Evolutionary conservation across 2,329 filamentous ascomycete species (phyloP).

Genomic region (Pseudogymnoascus sp.): DNA sequence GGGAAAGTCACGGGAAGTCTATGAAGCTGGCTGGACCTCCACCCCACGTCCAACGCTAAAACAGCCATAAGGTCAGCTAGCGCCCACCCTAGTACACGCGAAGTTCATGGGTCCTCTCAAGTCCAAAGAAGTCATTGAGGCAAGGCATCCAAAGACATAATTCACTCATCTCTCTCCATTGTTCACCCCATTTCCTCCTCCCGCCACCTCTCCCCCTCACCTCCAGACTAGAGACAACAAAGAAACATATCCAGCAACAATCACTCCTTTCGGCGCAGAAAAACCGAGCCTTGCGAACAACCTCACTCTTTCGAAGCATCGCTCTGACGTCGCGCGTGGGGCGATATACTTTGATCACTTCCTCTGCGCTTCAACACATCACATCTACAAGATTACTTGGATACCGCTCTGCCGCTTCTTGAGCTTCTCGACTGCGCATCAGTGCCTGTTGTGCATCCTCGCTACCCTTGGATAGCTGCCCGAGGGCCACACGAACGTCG

Average conservation of each 20-base stretch:
- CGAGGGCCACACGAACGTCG: background rate
- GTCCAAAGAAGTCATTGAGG: background rate
- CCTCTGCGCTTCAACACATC: background rate
- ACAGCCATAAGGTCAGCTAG: background rate
- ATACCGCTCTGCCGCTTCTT: background rate
- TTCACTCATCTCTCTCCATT: background rate
- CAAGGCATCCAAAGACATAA: slow-evolving; percentile 1
- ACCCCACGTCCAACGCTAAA: background rate
- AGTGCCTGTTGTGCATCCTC: slow-evolving; percentile 2
- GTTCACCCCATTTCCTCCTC: background rate
- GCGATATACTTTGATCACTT: background rate
- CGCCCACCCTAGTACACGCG: background rate
- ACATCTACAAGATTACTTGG: background rate
- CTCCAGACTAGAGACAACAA: background rate
- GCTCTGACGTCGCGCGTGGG: slow-evolving; percentile 5
- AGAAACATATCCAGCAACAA: background rate
- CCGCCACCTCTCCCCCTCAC: background rate
- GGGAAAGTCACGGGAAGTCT: background rate
- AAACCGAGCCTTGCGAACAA: background rate
- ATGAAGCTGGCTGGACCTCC: background rate
- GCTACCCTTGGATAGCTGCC: background rate
- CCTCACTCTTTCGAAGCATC: background rate
- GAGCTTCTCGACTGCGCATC: background rate
- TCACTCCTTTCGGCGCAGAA: background rate
- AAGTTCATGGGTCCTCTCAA: slow-evolving; percentile 5